Evolutionary conservation across 805 yeast species (phyloP).

Genomic region (Candida hispaniensis): DNA sequence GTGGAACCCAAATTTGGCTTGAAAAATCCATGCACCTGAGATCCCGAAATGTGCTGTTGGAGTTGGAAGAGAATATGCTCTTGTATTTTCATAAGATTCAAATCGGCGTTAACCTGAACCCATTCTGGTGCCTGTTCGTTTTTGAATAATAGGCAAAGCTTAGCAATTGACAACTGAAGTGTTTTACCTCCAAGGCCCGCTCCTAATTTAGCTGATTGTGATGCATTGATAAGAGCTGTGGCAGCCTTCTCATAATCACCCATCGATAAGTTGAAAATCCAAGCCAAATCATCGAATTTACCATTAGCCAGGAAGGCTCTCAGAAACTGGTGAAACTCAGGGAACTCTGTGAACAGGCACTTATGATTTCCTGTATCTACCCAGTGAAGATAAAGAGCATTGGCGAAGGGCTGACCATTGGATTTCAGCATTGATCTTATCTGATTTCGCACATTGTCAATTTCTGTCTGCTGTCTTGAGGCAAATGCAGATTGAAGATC

Average conservation of each 20-base stretch:
- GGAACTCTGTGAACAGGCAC: slow-evolving; percentile 46
- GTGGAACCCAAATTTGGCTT: too few relatives aligned
- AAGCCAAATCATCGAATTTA: slow-evolving; percentile 37
- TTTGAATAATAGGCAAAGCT: slow-evolving; percentile 32
- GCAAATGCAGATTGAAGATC: slow-evolving; percentile 26
- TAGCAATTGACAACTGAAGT: slow-evolving; percentile 59
- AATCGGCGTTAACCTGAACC: slow-evolving; percentile 2
- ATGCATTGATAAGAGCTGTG: slow-evolving; percentile 35
- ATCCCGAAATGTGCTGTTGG: too few relatives aligned
- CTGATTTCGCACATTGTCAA: too few relatives aligned
- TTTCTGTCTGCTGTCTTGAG: slow-evolving; percentile 5
- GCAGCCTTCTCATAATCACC: slow-evolving; percentile 44
- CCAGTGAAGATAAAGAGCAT: slow-evolving; percentile 48
- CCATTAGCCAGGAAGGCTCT: slow-evolving; percentile 40
- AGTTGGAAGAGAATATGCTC: too few relatives aligned
- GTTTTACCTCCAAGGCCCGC: slow-evolving; percentile 32
- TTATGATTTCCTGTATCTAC: slow-evolving; percentile 42
- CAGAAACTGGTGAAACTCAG: slow-evolving; percentile 40
- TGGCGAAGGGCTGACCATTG: slow-evolving; percentile 62
- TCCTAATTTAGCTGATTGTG: slow-evolving; percentile 22
- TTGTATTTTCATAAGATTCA: slow-evolving; percentile 1
- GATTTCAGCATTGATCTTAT: slow-evolving; percentile 40
- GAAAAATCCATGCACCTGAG: too few relatives aligned
- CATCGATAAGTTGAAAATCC: slow-evolving; percentile 58
- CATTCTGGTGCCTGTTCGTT: slow-evolving; percentile 1